Percentiles rank a stretch among this genome's conserved stretches.
These are phyloP conservation scores for Coemansia sp. DNA, from an alignment of 192 early-diverging fungal species.

Conservation along the genomic window DNA sequence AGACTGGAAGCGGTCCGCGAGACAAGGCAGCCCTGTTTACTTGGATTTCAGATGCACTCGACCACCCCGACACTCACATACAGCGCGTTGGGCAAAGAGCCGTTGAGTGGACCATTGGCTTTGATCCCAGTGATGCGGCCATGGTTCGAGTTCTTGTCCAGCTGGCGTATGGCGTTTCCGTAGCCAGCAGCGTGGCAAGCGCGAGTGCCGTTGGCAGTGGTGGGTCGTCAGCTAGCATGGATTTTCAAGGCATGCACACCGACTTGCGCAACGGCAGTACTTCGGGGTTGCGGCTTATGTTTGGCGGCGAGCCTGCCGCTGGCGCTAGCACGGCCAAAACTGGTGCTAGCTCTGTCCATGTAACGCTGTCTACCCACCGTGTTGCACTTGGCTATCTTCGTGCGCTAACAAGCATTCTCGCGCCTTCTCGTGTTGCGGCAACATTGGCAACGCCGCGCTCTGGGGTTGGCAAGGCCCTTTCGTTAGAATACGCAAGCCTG, in stretches of 20 bases:
- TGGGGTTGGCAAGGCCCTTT: slow-evolving; percentile 3
- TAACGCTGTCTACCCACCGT: slow-evolving; percentile 15
- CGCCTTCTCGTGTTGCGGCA: not conserved
- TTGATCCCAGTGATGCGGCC: slow-evolving; percentile 18
- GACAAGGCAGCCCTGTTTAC: slow-evolving; percentile 38
- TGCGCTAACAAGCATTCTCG: slow-evolving; percentile 21
- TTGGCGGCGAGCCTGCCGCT: slow-evolving; percentile 4
- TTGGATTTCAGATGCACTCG: slow-evolving; percentile 44
- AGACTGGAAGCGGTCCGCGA: slow-evolving; percentile 26
- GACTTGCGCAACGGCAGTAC: slow-evolving; percentile 1
- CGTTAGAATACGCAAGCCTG: slow-evolving; percentile 13
- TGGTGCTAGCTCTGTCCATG: not conserved
- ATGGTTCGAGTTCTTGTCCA: slow-evolving; percentile 42
- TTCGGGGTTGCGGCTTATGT: slow-evolving; percentile 33
- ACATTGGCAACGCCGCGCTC: no score
- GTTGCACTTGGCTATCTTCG: slow-evolving; percentile 31
- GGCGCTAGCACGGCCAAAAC: slow-evolving; percentile 1
- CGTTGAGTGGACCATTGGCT: slow-evolving; percentile 34
- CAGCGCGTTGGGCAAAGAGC: slow-evolving; percentile 41
- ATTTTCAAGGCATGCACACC: no score
- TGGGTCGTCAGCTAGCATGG: not conserved
- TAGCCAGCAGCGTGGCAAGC: slow-evolving; percentile 21
- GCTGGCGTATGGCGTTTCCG: slow-evolving; percentile 36
- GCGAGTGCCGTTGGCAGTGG: not conserved
- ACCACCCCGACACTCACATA: slow-evolving; percentile 11